phyloP scores from a whole-genome alignment of 345 rosid genomes.

The Orychophragmus violaceus region DNA sequence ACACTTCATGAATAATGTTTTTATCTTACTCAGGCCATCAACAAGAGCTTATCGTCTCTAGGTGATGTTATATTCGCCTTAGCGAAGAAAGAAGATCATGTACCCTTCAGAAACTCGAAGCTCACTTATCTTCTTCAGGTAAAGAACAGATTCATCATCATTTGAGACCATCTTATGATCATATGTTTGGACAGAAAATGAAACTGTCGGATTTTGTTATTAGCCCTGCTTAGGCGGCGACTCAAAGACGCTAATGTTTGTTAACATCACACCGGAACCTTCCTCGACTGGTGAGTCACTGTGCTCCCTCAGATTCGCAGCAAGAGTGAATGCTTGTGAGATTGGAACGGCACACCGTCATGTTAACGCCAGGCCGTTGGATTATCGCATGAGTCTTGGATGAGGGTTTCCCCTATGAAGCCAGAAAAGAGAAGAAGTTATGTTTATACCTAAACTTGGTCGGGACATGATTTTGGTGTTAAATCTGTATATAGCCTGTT shows the following conservation, averaged over 20 bases:
- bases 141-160: not conserved
- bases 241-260: conserved; percentile 93
- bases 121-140: conserved; percentile 99
- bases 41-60: conserved; percentile 81
- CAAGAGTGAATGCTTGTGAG: conserved; percentile 98
- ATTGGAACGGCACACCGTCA: conserved; percentile 92
- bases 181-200: not conserved
- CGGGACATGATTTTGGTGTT: conserved; percentile 5
- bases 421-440: not conserved
- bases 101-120: conserved; percentile 96
- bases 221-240: conserved; percentile 99
- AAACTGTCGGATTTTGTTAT: conserved; percentile 6
- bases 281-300: conserved; percentile 83
- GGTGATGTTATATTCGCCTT: conserved; percentile 88
- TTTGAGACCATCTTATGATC: not conserved
- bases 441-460: not conserved
- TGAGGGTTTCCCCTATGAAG: conserved; percentile 22
- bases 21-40: conserved; percentile 58
- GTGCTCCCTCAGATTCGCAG: conserved; percentile 92
- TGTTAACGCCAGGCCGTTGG: conserved; percentile 39
- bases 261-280: conserved; percentile 81
- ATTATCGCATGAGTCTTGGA: conserved; percentile 72
- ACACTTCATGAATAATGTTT: not conserved
- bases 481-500: conserved; percentile 25
- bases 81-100: conserved; percentile 94